phyloP scores from a whole-genome alignment of 164 flowering plant genomes.

The Aristolochia fimbriata region DNA sequence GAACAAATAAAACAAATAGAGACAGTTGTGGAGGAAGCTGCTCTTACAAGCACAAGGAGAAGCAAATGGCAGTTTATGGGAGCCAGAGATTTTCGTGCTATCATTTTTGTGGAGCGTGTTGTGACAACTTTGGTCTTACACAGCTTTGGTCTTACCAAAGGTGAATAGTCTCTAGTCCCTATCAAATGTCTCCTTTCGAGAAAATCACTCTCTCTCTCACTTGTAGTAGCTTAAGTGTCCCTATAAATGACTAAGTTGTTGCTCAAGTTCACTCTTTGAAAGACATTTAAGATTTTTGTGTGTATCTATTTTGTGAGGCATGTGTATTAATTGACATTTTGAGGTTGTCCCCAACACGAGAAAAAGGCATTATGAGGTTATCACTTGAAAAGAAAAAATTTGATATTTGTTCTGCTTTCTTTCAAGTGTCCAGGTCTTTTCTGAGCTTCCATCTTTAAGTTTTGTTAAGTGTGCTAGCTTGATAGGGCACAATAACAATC shows the following conservation, averaged over 20 bases:
- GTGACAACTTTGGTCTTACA: too few relatives aligned
- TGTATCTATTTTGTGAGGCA: too few relatives aligned
- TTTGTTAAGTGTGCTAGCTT: conserved; percentile 86
- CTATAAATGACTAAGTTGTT: too few relatives aligned
- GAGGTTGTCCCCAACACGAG: too few relatives aligned
- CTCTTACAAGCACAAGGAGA: conserved; percentile 70
- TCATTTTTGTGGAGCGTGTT: conserved; percentile 96
- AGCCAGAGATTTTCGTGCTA: conserved; percentile 98
- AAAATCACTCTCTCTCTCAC: too few relatives aligned
- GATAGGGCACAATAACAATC: conserved; percentile 98
- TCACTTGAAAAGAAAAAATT: too few relatives aligned
- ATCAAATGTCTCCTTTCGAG: too few relatives aligned
- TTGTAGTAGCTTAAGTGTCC: too few relatives aligned
- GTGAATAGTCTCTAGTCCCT: conserved; percentile 19
- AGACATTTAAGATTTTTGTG: too few relatives aligned
- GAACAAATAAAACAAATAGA: conserved; percentile 92
- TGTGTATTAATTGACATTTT: too few relatives aligned
- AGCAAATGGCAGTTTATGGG: conserved; percentile 99
- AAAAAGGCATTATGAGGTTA: too few relatives aligned
- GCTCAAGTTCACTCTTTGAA: too few relatives aligned
- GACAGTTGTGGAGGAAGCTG: conserved; percentile 78
- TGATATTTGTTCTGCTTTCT: conserved; percentile 4
- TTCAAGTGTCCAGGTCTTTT: conserved; percentile 57
- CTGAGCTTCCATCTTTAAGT: conserved; percentile 89
- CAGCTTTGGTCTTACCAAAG: conserved; percentile 98